Evolutionary conservation across 177 flowering plant genomes (phyloP).

Genomic region (Vitis hybrid): DNA sequence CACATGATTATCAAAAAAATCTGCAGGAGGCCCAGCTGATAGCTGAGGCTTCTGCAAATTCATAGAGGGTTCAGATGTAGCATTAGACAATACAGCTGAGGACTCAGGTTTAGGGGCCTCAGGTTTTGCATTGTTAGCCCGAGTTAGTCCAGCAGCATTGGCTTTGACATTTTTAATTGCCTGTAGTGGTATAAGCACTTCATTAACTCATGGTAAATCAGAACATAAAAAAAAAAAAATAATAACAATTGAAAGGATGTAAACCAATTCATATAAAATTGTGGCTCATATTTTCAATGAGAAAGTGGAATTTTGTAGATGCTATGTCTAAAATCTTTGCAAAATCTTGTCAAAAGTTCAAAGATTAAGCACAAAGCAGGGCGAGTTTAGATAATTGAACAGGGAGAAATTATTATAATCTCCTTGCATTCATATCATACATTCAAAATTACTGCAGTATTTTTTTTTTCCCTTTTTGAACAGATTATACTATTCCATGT

Average conservation of each 20-base stretch:
- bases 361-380: no score
- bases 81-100: constrained; percentile 7
- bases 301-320: no score
- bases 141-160: constrained; percentile 44
- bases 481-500: no score
- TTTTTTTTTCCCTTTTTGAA: no score
- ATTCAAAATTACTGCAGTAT: no score
- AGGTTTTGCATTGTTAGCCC: constrained; percentile 30
- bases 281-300: not conserved
- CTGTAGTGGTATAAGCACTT: constrained; percentile 33
- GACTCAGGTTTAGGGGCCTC: constrained; percentile 27
- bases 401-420: no score
- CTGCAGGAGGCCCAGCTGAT: constrained; percentile 58
- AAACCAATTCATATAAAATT: not conserved
- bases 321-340: no score
- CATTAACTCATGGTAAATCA: not conserved
- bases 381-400: no score
- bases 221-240: not conserved
- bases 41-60: constrained; percentile 26
- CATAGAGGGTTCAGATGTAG: constrained; percentile 18
- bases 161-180: constrained; percentile 71
- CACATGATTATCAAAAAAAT: constrained; percentile 69
- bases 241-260: not conserved
- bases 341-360: no score
- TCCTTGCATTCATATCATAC: no score